Percentiles rank a stretch among this genome's conserved stretches.
Evolutionary conservation across 805 yeast species (phyloP).

Genomic region (Cyberlindnera mississippiensis): DNA sequence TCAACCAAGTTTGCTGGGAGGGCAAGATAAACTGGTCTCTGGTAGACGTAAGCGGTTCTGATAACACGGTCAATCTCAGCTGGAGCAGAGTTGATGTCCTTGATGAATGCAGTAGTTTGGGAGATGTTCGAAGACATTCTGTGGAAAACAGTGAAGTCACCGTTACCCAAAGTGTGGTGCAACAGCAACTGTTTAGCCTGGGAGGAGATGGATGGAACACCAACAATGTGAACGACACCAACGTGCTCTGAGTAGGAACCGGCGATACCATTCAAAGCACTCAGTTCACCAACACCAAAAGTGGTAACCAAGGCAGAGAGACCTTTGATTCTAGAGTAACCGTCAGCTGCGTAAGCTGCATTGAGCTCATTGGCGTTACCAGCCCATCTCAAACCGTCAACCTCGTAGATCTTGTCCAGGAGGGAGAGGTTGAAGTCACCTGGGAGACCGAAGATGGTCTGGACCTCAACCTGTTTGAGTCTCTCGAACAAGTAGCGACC

Average conservation of each 20-base stretch:
- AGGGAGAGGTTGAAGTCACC: conserved; percentile 77
- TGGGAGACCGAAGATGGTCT: conserved; percentile 75
- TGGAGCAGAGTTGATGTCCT: conserved; percentile 63
- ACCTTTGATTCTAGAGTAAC: conserved; percentile 79
- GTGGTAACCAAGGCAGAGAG: conserved; percentile 75
- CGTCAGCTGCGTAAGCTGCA: conserved; percentile 87
- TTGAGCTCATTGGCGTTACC: conserved; percentile 89
- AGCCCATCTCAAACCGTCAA: conserved; percentile 78
- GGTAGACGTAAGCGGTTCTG: conserved; percentile 63
- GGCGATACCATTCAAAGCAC: conserved; percentile 81
- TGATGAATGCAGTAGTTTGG: conserved; percentile 59
- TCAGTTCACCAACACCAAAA: conserved; percentile 87
- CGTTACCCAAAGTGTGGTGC: conserved; percentile 84
- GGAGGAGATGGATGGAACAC: conserved; percentile 75
- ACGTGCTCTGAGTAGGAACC: conserved; percentile 90
- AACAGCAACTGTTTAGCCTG: conserved; percentile 68
- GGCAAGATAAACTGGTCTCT: conserved; percentile 81
- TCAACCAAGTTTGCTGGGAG: conserved; percentile 81
- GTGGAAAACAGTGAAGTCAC: conserved; percentile 75
- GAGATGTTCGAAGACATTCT: conserved; percentile 74
- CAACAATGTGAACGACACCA: conserved; percentile 79
- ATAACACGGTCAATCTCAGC: conserved; percentile 70
- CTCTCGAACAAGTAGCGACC: conserved; percentile 80
- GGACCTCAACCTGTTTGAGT: conserved; percentile 64
- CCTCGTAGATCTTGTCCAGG: conserved; percentile 70